Evolutionary conservation across 2,329 filamentous ascomycete species (phyloP), one percentile per base, ranked within the genome.

Genomic region (Colletotrichum lindemuthianum): DNA sequence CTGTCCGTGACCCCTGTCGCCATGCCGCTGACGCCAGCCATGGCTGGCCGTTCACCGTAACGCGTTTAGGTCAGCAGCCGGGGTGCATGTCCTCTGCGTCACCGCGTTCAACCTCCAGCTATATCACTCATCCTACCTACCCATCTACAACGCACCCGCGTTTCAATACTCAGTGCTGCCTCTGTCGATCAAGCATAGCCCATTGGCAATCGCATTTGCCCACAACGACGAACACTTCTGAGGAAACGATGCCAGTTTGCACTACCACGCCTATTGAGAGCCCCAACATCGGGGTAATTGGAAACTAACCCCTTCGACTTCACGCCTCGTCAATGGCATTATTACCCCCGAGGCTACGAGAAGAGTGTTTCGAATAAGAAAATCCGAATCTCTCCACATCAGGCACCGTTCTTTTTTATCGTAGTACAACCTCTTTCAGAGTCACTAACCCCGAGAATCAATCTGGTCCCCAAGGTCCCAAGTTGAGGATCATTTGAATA

Each of bases 251-350:
- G 69, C 63, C 66, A 49, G 58, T 60, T 65, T 61, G 60, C 56
- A 64, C 66, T 58, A 53, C 43, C 50, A 10, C 50, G 50, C 47
- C 59, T 55, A 56, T 76, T 72, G 74, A 80, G 80, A 84, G 77
- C 82, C 84, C 84, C 82, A 85, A 82, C 72, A 82, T 67, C 69
- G 83, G 83, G 83, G 82, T 83, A 67, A 71, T 70, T 68, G 73
- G 70, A 70, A 71, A 81, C 72, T 85, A 80, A 78, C 68, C 68
- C 59, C 39, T 55, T 55, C 59, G 67, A 63, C 65, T 65, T 60
- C 60, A 66, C 56, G 65, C 72, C 70, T 76, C 69, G 69, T 69
- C 53, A 61, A 66, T 69, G 65, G 67, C 69, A 63, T 67, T 41
- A 43, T 59, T 53, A 64, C 47, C 43, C 24, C 41, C 32, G 49